A percentile compares a stretch with the other conserved stretches of the same genome.
Evolutionary conservation across 306 rosid genomes (phyloP).

Genomic region (Castanospermum australe): DNA sequence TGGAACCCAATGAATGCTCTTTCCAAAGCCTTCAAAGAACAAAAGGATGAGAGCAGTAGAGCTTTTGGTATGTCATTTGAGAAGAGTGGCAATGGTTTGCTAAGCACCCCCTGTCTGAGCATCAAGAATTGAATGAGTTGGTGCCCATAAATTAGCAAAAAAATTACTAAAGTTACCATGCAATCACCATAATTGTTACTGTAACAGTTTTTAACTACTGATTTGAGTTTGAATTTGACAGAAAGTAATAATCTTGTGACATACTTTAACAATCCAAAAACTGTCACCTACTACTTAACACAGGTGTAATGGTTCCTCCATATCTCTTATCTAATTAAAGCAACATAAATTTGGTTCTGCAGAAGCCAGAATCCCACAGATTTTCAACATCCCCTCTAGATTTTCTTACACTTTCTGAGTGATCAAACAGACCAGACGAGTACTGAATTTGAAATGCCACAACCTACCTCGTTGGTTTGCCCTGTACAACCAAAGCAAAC

Average conservation of each 20-base stretch:
- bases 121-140: too few relatives aligned
- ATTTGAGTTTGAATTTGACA: too few relatives aligned
- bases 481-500: constrained; percentile 16
- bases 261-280: not conserved
- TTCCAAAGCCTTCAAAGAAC: not conserved
- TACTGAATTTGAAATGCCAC: not conserved
- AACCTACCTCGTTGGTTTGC: not conserved
- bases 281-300: not conserved
- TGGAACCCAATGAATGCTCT: not conserved
- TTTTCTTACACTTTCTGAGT: not conserved
- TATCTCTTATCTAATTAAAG: not conserved
- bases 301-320: not conserved
- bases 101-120: too few relatives aligned
- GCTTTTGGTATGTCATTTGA: not conserved
- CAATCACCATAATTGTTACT: too few relatives aligned
- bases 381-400: not conserved
- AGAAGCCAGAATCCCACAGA: not conserved
- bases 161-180: too few relatives aligned
- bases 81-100: too few relatives aligned
- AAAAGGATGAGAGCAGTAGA: not conserved
- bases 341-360: not conserved
- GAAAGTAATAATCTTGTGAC: too few relatives aligned
- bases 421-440: not conserved
- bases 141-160: too few relatives aligned
- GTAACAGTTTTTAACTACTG: not conserved